These are phyloP conservation scores for Esteya vermicola DNA, from an alignment of 2,329 filamentous ascomycete species.

Conservation along the genomic window DNA sequence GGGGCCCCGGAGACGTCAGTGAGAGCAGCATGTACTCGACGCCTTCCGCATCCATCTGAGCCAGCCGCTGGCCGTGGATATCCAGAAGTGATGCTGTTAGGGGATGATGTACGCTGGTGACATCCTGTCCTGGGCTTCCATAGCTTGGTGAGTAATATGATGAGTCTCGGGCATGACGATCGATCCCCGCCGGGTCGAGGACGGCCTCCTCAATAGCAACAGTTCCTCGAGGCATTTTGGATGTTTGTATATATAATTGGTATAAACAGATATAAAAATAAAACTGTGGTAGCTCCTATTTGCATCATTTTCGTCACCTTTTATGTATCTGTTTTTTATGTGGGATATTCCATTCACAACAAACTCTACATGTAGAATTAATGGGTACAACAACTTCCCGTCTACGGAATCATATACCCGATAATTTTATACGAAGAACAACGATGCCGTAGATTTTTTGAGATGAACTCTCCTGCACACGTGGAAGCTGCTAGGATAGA, in stretches of 20 bases:
- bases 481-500: too few species aligned
- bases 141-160: conserved; percentile 15
- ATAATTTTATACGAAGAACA: neutral
- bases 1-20: conserved; percentile 18
- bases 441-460: too few species aligned
- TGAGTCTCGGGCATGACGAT: conserved; percentile 15
- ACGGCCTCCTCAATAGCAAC: conserved; percentile 22
- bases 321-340: neutral
- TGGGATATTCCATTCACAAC: neutral
- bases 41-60: conserved; percentile 19
- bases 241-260: too few species aligned
- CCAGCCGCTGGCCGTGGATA: conserved; percentile 16
- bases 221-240: conserved; percentile 12
- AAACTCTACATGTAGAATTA: too few species aligned
- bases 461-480: too few species aligned
- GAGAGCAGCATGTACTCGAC: conserved; percentile 23
- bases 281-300: too few species aligned
- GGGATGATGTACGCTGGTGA: conserved; percentile 9
- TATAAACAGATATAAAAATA: too few species aligned
- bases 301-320: too few species aligned
- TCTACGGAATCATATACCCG: neutral
- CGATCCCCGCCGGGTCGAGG: conserved; percentile 17
- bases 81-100: conserved; percentile 17
- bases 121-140: conserved; percentile 5
- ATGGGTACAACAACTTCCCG: too few species aligned